phyloP scores from a whole-genome alignment of 495 filamentous ascomycete genomes.

The Aspergillus coremiiformis region DNA sequence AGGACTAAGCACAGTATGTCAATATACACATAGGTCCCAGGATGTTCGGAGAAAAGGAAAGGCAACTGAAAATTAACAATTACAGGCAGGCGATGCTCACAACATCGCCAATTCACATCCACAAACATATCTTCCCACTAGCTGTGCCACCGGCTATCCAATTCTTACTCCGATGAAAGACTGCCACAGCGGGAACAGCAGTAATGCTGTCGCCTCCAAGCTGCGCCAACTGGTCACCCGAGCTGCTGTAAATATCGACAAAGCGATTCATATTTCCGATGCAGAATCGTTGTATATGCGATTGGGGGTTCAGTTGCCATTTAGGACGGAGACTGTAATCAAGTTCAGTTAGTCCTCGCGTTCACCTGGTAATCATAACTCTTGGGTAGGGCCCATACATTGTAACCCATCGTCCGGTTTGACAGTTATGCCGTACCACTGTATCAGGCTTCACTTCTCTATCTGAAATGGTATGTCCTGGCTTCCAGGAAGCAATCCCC shows the following conservation, averaged over 20 bases:
- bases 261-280: constrained; percentile 99
- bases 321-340: constrained; percentile 74
- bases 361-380: background rate
- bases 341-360: constrained; percentile 10
- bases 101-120: constrained; percentile 54
- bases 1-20: background rate
- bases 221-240: constrained; percentile 85
- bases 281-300: constrained; percentile 74
- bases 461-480: constrained; percentile 50
- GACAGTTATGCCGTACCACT: constrained; percentile 82
- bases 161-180: constrained; percentile 78
- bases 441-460: constrained; percentile 61
- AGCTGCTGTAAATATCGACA: constrained; percentile 74
- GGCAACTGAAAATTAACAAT: background rate
- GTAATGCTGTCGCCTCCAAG: constrained; percentile 82
- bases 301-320: constrained; percentile 75
- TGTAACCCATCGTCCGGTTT: constrained; percentile 79
- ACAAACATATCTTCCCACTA: constrained; percentile 87
- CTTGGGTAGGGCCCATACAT: constrained; percentile 41
- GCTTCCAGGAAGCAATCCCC: constrained; percentile 49
- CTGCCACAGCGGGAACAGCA: constrained; percentile 86
- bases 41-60: background rate
- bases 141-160: constrained; percentile 92
- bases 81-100: background rate
- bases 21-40: background rate